Base-by-base conservation (phyloP, 2,329 filamentous ascomycete genomes). In the Allantophomopsis cytisporea region DNA sequence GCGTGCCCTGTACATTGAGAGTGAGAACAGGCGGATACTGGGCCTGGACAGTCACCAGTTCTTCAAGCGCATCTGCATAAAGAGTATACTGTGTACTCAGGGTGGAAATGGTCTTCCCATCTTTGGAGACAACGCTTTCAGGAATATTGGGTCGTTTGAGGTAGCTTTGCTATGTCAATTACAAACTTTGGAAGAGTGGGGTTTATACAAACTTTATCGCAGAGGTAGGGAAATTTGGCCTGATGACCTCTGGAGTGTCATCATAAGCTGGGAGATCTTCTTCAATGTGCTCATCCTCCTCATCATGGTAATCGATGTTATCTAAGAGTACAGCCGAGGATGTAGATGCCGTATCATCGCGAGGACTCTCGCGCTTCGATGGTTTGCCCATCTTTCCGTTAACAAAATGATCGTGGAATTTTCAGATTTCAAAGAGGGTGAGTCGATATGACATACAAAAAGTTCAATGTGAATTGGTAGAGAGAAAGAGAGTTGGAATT, bases 1-100 rank as follows among this genome's bases (percentile, higher is more conserved):
- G 57, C 6, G 50, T 51, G 13, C 59, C 59, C 13, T 43, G 41
- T 15, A 61, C 42, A 32, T 47, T 44, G 2, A 59, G 43, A 18
- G 46, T 46, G 35, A 54, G 55, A 2, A 37, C 38, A 2, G 53
- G 52, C 8, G 52, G 48, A 35, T 49, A 55, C 12, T 33, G 18
- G 7, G 49, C 46, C 45, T 57, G 53, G 32, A 47, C 38, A 7
- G 35, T 36, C 35, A 57, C 53, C 49, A 54, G 45, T 1, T 40
- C 15, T 31, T 44, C 46, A 16, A 57, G 51, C 17, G 36, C 37
- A 23, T 46, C 20, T 3, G 45, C 31, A 12, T 49, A 38, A 2
- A 38, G 52, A 2, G 50, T 52, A 38, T 50, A 57, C 31, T 45
- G 43, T 14, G 52, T 47, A 36, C 51, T 53, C 12, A 44, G 45